Percentiles rank a stretch among this genome's conserved stretches.
These are phyloP conservation scores for Aphanoascus verrucosus DNA, from an alignment of 2,329 filamentous ascomycete genomes.

Conservation along the genomic window DNA sequence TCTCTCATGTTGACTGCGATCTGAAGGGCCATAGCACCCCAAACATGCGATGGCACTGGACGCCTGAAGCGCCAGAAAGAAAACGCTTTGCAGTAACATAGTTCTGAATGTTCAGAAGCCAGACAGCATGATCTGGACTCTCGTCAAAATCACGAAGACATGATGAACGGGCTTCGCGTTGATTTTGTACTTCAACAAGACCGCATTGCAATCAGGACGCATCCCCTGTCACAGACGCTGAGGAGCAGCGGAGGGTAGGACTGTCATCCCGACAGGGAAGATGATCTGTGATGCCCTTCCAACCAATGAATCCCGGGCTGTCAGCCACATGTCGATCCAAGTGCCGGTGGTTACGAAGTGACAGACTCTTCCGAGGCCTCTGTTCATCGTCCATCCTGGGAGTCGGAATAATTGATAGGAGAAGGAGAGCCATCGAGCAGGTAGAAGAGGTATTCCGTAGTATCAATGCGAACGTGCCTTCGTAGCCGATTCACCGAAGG, in stretches of 20 bases:
- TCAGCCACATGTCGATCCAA: background rate
- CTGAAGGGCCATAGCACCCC: conserved; percentile 17
- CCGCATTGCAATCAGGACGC: background rate
- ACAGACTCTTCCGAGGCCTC: background rate
- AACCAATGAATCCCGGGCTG: background rate
- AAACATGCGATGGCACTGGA: conserved; percentile 14
- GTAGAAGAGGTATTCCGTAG: too few species aligned
- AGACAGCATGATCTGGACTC: background rate
- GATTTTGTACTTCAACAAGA: background rate
- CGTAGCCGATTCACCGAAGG: too few species aligned
- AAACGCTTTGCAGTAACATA: conserved; percentile 7
- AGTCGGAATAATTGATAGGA: too few species aligned
- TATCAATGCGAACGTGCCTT: too few species aligned
- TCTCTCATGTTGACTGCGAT: conserved; percentile 15
- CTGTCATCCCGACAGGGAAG: background rate
- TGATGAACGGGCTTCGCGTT: background rate
- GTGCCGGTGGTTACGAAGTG: background rate
- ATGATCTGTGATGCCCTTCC: background rate
- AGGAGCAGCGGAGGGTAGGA: background rate
- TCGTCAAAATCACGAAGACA: background rate
- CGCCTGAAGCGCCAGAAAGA: conserved; percentile 6
- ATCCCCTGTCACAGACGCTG: background rate
- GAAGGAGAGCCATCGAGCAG: too few species aligned
- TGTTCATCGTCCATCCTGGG: too few species aligned
- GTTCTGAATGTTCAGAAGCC: background rate